Base-by-base conservation (phyloP, 805 yeast species). In the Yamadazyma endophytica region DNA sequence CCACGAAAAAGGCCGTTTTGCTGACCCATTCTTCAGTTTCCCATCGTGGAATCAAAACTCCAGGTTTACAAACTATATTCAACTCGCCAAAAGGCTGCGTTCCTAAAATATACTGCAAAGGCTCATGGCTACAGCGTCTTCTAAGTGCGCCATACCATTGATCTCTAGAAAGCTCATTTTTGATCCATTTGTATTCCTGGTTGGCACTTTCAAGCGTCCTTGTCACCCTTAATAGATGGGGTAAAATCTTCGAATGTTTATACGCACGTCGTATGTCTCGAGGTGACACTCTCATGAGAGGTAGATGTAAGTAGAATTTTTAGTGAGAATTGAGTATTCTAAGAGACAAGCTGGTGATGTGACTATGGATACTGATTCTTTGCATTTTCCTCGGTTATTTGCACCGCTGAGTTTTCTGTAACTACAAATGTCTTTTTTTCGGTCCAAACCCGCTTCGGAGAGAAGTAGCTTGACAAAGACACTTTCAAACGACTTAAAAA, bases 11-110 rank as follows among this genome's bases (percentile, higher is more conserved):
- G 0, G 61, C 54, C 13, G 82, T 50, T 33, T 66, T 67, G 17
- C 60, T 21, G 7, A 73, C 63, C 97, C 97, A 90, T 48, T 87
- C 95, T 52, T 90, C 97, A 0, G 98, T 90, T 51, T 90, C 98
- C 82, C 90, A 79, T 29, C 98, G 59, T 0, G 98, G 97, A 17
- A 90, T 89, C 37, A 90, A 59, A 2, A 87, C 97, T 0, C 77
- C 77, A 1, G 61, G 62, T 17, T 55, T 46, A 46, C 96, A 85
- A 16, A 46, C 35, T 4, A 90, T 68, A 9, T 73, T 75, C 29
- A 90, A 50, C 1, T 52, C 47, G 0, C 92, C 95, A 62, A 90
- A 90, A 1, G 97, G 97, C 56, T 89, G 97, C 0, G 77, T 58
- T 0, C 92, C 88, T 7, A 90, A 59, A 8, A 90, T 74, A 53